Evolutionary conservation across 345 rosid species (phyloP), one percentile per base, ranked within the genome.

Genomic region (Salix exigua): DNA sequence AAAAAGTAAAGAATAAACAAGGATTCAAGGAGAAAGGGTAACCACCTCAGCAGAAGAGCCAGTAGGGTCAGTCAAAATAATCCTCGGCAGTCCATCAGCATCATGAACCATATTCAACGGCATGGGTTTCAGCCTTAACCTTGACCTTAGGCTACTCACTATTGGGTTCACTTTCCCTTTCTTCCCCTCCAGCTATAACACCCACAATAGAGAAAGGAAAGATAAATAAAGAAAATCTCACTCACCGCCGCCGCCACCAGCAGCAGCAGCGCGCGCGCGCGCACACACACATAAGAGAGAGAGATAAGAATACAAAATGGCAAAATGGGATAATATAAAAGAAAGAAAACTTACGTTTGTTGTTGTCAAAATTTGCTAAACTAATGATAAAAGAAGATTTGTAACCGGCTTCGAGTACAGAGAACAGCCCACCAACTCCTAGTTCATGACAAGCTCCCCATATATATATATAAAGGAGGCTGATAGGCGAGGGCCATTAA

Each of bases 1-100:
- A 44, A 11, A 26, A 68, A 68, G 44, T 9, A 40, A 23, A 68
- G 11, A 11, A 53, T 23, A 19, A 33, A 21, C 44, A 37, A 64
- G n/a, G 38, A 50, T 17, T 26, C n/a, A 58, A 40, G 68, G 70
- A 71, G 77, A 58, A 53, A 18, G 14, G 51, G 4, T 11, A 66
- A 35, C 50, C 35, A 94, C 98, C 95, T 89, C 95, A 25, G 88
- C 97, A 68, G 92, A 84, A 16, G 97, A 92, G 50, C 98, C 98
- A 69, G 91, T 75, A 62, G 94, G 95, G 79, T 90, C 97, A 63
- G 90, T 87, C 87, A 94, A 85, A 65, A 87, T 78, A 79, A 94
- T 88, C 73, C 88, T 87, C 70, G 90, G 91, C 7, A 88, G 82
- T 76, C 87, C 94, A 89, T 87, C 90, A 18, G 78, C 83, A 85